Base-by-base conservation (phyloP, 805 yeast species). In the Teunomyces panamensis region DNA sequence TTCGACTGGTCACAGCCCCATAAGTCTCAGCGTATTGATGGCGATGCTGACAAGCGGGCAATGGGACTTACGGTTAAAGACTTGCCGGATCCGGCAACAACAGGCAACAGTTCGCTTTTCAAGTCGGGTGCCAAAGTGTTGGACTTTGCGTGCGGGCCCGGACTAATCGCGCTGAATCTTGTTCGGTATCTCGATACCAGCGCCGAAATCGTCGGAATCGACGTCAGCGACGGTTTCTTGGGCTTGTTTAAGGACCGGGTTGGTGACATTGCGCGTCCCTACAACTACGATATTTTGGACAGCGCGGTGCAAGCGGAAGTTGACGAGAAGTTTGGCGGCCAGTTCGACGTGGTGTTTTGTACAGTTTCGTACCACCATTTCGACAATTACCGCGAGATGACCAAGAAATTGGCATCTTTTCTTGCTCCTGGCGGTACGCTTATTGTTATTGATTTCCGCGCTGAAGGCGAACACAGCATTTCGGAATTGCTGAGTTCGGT, bases 101-200 rank as follows among this genome's bases (percentile, higher is more conserved):
- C 42, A 33, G 9, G 39, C 2, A 17, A 59, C 3, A 35, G 51
- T 13, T 20, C 57, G 10, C 39, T 56, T 30, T 50, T 63, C 49
- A 54, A 49, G 42, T 62, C 60, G 2, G 62, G 60, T 5, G 50
- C 53, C 43, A 60, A 48, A 30, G 34, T 68, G 5, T 44, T 74
- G 41, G 78, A 74, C 51, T 73, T 74, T 55, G 77, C 76, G 0
- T 73, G 77, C 49, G 78, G 78, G 3, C 64, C 75, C 1, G 78
- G 77, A 0, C 47, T 69, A 7, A 59, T 71, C 13, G 63, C 70
- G 2, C 53, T 58, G 44, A 57, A 56, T n/a, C 43, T 72, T 20
- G 60, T 59, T 5, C 71, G 70, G 3, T 64, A 64, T 47, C 47
- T 71, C 14, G 20, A 33, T 11, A 9, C 27, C 5, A 29, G 32